Conservation (phyloP, 768 basidiomycete species). For the Rhizopogon vesiculosus region DNA sequence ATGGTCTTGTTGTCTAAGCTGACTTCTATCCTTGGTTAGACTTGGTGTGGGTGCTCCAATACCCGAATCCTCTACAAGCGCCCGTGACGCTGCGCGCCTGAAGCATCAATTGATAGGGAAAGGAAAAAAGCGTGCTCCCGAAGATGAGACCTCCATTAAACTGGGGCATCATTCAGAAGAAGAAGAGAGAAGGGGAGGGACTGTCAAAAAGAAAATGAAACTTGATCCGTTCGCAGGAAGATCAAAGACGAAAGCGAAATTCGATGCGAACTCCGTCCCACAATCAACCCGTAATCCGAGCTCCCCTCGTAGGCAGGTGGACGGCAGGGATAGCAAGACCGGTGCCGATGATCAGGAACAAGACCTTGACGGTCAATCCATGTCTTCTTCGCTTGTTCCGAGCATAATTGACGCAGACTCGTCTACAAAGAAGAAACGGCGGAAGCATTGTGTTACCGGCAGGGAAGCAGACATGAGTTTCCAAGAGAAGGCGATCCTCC, state of each 20-base stretch:
- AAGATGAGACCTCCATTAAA: conserved; percentile 27
- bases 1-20: not conserved
- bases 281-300: not conserved
- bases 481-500: not conserved
- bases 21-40: conserved; percentile 31
- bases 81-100: conserved; percentile 57
- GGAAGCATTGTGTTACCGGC: not conserved
- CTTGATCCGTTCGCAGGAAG: conserved; percentile 51
- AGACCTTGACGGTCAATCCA: not conserved
- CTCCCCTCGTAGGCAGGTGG: not conserved
- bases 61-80: conserved; percentile 40
- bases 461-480: not conserved
- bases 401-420: not conserved
- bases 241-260: conserved; percentile 42
- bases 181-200: conserved; percentile 53
- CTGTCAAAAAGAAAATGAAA: conserved; percentile 55
- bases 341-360: not conserved
- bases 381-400: not conserved
- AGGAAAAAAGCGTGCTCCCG: conserved; percentile 42
- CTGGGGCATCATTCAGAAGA: conserved; percentile 31
- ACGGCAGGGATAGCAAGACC: not conserved
- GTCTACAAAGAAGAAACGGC: not conserved
- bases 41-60: conserved; percentile 71
- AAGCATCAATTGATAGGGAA: conserved; percentile 53
- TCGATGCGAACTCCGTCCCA: not conserved